Evolutionary conservation across 371 early-diverging fungal species (phyloP).

Genomic region (Mortierella sp.): DNA sequence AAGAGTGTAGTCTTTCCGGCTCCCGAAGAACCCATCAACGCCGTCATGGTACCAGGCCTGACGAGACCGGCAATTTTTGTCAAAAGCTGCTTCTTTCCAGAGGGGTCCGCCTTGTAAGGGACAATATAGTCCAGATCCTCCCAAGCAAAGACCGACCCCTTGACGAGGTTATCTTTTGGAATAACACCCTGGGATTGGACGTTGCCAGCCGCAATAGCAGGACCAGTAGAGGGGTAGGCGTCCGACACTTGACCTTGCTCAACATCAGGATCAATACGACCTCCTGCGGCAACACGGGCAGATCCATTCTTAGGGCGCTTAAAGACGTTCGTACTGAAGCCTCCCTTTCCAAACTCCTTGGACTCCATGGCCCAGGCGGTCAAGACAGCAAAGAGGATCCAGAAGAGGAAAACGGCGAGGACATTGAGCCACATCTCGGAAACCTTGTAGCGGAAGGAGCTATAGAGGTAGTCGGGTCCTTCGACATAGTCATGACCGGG

Average conservation of each 20-base stretch:
- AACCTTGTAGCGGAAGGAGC: constrained; percentile 59
- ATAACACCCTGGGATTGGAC: constrained; percentile 17
- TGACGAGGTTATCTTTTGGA: constrained; percentile 17
- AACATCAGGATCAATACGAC: not conserved
- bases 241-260: not conserved
- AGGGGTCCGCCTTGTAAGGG: constrained; percentile 49
- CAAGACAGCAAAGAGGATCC: constrained; percentile 60
- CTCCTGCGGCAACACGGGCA: constrained; percentile 13
- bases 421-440: constrained; percentile 60
- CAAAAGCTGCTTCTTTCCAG: constrained; percentile 59
- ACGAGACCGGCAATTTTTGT: constrained; percentile 59
- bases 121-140: constrained; percentile 59
- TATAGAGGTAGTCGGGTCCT: constrained; percentile 72
- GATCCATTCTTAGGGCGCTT: constrained; percentile 44
- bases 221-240: constrained; percentile 1
- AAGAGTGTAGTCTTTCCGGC: constrained; percentile 92
- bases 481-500: constrained; percentile 66
- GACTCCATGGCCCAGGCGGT: constrained; percentile 60
- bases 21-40: constrained; percentile 90
- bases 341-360: constrained; percentile 65
- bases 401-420: constrained; percentile 61
- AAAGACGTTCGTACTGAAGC: constrained; percentile 65
- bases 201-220: constrained; percentile 2
- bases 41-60: constrained; percentile 79
- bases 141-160: constrained; percentile 61